Evolutionary conservation across 305 asterid species (phyloP), one percentile per base, ranked within the genome.

Genomic region (Salvia sclarea): DNA sequence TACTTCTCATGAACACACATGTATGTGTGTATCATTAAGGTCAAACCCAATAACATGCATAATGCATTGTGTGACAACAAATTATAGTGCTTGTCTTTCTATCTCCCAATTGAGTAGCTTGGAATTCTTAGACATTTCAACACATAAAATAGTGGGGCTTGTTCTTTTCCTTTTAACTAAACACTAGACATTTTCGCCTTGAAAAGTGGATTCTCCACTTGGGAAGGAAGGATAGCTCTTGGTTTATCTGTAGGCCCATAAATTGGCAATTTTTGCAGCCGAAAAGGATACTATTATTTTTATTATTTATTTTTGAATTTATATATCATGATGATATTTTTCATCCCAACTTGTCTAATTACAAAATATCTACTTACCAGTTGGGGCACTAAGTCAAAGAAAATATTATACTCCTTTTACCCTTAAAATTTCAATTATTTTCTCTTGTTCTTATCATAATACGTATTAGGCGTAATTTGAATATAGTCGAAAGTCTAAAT

Each of bases 201-300:
- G 35, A 63, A 64, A 75, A 70, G 76, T 70, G 71, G 82, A 64
- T 78, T 74, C 76, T 59, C 82, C 76, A 64, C 79, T 73, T 38
- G 4, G 25, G 64, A 66, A 66, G 78, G 54, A 28, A 25, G 40
- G 56, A 63, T 62, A 47, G 65, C 44, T 14, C 43, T 61, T 55
- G 18, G 12, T 28, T 38, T 37, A 30, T 21, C n/a, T 48, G 65
- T 53, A 59, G 62, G 70, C 73, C 73, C 66, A 24, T 0, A 44
- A 52, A 66, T 45, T 61, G 65, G 65, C 17, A 31, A 49, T n/a
- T 6, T 12, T 45, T 47, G 58, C 38, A 50, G 50, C 22, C 37
- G 37, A 6, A 35, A 54, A 3, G 8, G 6, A 55, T 8, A 6
- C 30, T 48, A n/a, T 3, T 28, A 3, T 28, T 1, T 25, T 2